Conservation (phyloP, 495 filamentous ascomycete species). For the Astrocystis sublimbata region DNA sequence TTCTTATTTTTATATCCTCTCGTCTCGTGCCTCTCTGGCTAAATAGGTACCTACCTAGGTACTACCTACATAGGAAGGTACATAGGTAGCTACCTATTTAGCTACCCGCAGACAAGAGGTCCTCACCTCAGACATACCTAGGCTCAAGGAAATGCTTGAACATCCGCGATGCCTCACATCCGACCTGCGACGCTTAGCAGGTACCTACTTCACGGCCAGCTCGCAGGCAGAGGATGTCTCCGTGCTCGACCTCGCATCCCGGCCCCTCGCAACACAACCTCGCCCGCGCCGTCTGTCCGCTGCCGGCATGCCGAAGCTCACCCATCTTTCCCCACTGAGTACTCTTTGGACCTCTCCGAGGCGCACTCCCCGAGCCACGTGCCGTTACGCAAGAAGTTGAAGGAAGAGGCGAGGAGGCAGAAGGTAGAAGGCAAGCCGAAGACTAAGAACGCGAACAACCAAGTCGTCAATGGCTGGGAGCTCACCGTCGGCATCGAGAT, state of each 20-base stretch:
- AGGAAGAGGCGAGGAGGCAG: slow-evolving; percentile 64
- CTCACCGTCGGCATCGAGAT: slow-evolving; percentile 96
- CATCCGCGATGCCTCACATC: slow-evolving; percentile 34
- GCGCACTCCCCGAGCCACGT: slow-evolving; percentile 27
- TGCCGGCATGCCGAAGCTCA: slow-evolving; percentile 20
- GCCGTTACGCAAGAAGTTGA: slow-evolving; percentile 73
- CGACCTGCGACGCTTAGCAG: slow-evolving; percentile 42
- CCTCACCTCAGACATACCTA: too few species aligned
- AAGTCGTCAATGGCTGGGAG: slow-evolving; percentile 70
- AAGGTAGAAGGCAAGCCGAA: slow-evolving; percentile 39
- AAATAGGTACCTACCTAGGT: too few species aligned
- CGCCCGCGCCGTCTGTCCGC: slow-evolving; percentile 17
- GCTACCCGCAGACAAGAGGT: too few species aligned
- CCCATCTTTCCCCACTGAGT: too few species aligned
- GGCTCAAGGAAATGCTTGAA: not conserved
- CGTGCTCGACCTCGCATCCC: slow-evolving; percentile 15
- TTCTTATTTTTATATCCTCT: too few species aligned
- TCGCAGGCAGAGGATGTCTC: slow-evolving; percentile 45
- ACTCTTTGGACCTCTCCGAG: too few species aligned
- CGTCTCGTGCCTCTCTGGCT: too few species aligned
- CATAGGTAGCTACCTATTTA: too few species aligned
- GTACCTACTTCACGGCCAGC: slow-evolving; percentile 49
- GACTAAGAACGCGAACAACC: slow-evolving; percentile 48
- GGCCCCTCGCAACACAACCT: not conserved
- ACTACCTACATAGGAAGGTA: too few species aligned